Conservation (phyloP, 345 rosid genomes). For the Excoecaria agallocha region DNA sequence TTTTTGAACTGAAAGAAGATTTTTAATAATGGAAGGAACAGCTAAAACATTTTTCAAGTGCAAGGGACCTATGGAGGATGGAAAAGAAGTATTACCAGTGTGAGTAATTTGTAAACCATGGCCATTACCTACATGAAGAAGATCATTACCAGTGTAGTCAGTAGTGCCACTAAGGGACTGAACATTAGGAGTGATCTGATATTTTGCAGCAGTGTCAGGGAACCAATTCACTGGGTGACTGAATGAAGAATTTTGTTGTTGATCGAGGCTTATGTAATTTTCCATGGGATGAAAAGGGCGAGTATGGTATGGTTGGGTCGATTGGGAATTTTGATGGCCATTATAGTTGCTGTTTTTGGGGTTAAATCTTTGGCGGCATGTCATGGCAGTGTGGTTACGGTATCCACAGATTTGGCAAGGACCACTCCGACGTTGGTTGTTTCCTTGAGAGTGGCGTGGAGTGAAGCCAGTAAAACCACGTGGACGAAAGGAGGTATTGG, state of each 20-base stretch:
- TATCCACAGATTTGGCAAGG: too few species aligned
- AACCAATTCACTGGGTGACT: not conserved
- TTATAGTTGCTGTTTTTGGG: not conserved
- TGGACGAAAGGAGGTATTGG: not conserved
- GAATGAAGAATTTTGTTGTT: too few species aligned
- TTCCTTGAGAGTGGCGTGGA: not conserved
- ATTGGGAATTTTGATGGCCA: accelerated
- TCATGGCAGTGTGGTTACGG: not conserved
- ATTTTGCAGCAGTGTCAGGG: not conserved
- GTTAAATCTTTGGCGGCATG: not conserved
- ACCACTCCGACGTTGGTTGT: not conserved
- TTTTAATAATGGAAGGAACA: not conserved
- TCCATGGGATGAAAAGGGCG: not conserved
- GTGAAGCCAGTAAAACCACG: too few species aligned
- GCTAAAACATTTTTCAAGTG: not conserved
- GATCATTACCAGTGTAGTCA: not conserved
- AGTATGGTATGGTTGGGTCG: not conserved
- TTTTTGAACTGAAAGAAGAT: too few species aligned
- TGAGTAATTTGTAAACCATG: not conserved
- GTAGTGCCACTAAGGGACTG: not conserved
- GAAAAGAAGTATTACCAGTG: not conserved
- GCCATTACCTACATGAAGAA: not conserved
- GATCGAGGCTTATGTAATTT: too few species aligned
- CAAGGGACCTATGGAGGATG: not conserved
- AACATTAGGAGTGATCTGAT: not conserved